Evolutionary conservation across 208 protist species (phyloP).

Genomic region (Acanthamoeba triangularis): DNA sequence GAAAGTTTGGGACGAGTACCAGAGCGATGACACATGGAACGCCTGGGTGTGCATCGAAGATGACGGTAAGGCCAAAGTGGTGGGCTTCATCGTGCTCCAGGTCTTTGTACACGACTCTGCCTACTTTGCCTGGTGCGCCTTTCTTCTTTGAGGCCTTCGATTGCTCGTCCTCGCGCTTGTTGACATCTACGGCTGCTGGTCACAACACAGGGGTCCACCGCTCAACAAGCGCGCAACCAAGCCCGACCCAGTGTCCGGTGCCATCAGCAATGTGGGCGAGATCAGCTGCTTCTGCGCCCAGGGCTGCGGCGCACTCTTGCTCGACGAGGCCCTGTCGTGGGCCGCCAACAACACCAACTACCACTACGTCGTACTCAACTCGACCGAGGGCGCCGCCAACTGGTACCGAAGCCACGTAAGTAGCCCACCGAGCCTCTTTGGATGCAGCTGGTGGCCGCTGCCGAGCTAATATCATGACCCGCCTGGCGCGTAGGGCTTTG

Average conservation of each 20-base stretch:
- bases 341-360: constrained; percentile 47
- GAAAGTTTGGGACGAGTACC: constrained; percentile 15
- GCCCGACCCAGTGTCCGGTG: constrained; percentile 38
- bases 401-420: constrained; percentile 55
- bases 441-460: not conserved
- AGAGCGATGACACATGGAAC: not conserved
- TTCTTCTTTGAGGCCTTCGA: not conserved
- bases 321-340: constrained; percentile 36
- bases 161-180: not conserved
- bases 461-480: not conserved
- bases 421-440: not conserved
- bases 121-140: constrained; percentile 21
- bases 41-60: constrained; percentile 56
- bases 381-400: constrained; percentile 25
- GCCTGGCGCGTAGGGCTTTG: not conserved
- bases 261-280: constrained; percentile 17
- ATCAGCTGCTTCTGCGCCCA: constrained; percentile 63
- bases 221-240: constrained; percentile 3
- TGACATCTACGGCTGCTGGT: not conserved
- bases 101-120: constrained; percentile 50
- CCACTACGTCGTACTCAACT: constrained; percentile 44
- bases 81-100: constrained; percentile 56
- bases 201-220: not conserved
- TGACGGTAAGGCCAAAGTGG: not conserved
- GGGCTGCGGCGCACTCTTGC: constrained; percentile 33